These are phyloP conservation scores for Coccomyxa sp. DNA, from an alignment of 139 green algal species.

Conservation along the genomic window DNA sequence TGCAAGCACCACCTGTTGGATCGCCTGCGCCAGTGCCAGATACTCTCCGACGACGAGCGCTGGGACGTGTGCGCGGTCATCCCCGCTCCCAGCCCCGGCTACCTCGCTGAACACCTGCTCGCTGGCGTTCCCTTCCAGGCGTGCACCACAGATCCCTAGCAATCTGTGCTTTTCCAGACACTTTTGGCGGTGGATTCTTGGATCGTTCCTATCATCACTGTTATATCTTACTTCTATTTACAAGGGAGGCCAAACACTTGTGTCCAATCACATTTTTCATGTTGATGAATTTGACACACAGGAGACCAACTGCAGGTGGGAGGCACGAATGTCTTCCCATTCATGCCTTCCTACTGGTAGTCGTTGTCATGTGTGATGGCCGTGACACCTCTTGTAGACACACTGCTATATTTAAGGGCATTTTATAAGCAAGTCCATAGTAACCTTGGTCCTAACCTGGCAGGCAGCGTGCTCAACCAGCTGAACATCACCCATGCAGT, in stretches of 20 bases:
- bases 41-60: not conserved
- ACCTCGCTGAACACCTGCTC: not conserved
- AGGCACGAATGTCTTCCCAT: too few relatives aligned
- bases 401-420: not conserved
- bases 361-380: too few relatives aligned
- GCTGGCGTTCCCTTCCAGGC: not conserved
- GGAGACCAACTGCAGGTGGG: too few relatives aligned
- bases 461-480: not conserved
- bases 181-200: not conserved
- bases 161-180: not conserved
- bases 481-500: not conserved
- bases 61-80: not conserved
- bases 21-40: not conserved
- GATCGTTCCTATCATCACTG: not conserved
- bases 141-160: not conserved
- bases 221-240: not conserved
- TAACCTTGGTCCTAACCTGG: not conserved
- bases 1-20: not conserved
- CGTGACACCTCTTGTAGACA: not conserved
- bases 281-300: too few relatives aligned
- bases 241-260: not conserved
- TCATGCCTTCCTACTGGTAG: too few relatives aligned
- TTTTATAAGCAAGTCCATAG: not conserved
- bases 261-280: too few relatives aligned
- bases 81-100: too few relatives aligned